These are phyloP conservation scores for Ilyonectria sp. DNA, from an alignment of 2,329 filamentous ascomycete species.

Conservation along the genomic window DNA sequence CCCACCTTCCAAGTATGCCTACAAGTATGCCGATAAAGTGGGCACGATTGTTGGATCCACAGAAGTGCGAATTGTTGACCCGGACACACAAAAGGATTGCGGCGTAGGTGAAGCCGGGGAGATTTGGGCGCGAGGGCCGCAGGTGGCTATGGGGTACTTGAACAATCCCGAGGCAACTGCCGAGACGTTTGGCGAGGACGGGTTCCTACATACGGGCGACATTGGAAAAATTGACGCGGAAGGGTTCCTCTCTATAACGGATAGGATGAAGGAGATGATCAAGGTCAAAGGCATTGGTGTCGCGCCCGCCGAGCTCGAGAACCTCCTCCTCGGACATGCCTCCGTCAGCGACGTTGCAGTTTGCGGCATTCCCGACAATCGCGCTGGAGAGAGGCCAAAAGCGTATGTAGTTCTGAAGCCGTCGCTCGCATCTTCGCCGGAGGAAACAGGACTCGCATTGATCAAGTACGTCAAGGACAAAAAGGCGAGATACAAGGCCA, in stretches of 20 bases:
- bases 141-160: constrained; percentile 66
- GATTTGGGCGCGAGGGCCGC: constrained; percentile 62
- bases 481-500: constrained; percentile 69
- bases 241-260: constrained; percentile 70
- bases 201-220: constrained; percentile 73
- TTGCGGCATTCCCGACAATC: constrained; percentile 67
- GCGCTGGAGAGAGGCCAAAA: constrained; percentile 70
- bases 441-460: not conserved
- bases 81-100: constrained; percentile 67
- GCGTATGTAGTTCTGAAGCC: constrained; percentile 68
- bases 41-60: constrained; percentile 72
- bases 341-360: constrained; percentile 72
- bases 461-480: constrained; percentile 66
- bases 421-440: constrained; percentile 46
- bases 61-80: constrained; percentile 71
- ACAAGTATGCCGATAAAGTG: constrained; percentile 70
- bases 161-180: constrained; percentile 58
- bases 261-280: constrained; percentile 72
- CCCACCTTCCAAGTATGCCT: constrained; percentile 68
- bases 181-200: constrained; percentile 68
- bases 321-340: constrained; percentile 70
- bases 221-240: constrained; percentile 69
- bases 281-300: constrained; percentile 65
- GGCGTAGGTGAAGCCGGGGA: constrained; percentile 67
- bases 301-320: constrained; percentile 75